These are phyloP conservation scores for Sungouiozyma intestinalis DNA, from an alignment of 805 yeast species.

Conservation along the genomic window DNA sequence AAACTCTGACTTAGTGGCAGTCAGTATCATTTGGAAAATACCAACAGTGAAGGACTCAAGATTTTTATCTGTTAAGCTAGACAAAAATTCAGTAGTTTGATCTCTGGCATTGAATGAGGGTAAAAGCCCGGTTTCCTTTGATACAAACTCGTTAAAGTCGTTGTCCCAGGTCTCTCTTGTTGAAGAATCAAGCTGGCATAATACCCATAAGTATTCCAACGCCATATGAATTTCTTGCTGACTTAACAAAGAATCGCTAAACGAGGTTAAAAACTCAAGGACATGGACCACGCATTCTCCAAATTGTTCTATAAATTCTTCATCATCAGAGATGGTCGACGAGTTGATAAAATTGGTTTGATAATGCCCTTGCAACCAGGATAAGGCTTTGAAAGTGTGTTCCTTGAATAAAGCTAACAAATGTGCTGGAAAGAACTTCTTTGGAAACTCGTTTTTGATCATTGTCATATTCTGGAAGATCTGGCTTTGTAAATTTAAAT, in stretches of 20 bases:
- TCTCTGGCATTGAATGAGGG: constrained; percentile 48
- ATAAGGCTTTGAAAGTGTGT: constrained; percentile 11
- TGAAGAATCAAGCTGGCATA: constrained; percentile 35
- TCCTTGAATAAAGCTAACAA: constrained; percentile 6
- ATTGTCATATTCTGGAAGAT: constrained; percentile 18
- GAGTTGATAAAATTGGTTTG: not conserved
- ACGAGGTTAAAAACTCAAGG: constrained; percentile 14
- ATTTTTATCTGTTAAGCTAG: constrained; percentile 33
- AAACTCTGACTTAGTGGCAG: not conserved
- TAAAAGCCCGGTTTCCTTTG: constrained; percentile 63
- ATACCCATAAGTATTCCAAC: constrained; percentile 26
- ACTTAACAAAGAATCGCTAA: constrained; percentile 7
- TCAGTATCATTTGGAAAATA: constrained; percentile 3
- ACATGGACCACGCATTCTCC: constrained; percentile 16
- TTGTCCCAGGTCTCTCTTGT: constrained; percentile 39
- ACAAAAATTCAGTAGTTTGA: constrained; percentile 45
- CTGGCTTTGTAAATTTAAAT: constrained; percentile 8
- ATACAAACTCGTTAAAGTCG: constrained; percentile 61
- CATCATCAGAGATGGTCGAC: not conserved
- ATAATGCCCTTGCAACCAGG: constrained; percentile 2
- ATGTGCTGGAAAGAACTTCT: constrained; percentile 10
- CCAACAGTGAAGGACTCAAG: constrained; percentile 1
- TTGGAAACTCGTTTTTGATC: constrained; percentile 17
- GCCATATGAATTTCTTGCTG: constrained; percentile 9
- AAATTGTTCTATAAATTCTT: constrained; percentile 4